Base-by-base conservation (phyloP, 345 rosid species). In the Pugionium dolabratum region DNA sequence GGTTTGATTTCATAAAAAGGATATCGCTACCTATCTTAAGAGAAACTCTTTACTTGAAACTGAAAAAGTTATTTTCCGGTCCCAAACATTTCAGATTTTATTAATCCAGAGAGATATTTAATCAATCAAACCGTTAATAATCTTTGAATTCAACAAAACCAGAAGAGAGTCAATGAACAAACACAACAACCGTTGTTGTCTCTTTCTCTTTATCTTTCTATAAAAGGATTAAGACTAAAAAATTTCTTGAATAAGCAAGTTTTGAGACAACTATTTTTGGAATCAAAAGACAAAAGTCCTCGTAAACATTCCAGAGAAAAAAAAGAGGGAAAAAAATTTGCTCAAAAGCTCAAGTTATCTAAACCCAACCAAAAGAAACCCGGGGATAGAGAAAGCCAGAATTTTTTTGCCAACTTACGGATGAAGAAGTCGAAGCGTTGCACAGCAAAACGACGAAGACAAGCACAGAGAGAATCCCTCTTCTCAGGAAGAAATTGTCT, bases 401-500 rank as follows among this genome's bases (percentile, higher is more conserved):
- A 35, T 4, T 36, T 6, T 4, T 1, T 26, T 30, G 30, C 46
- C 9, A 53, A 61, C 77, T 74, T 61, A 74, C 77, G 61, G 78
- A 68, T 42, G 66, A 51, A 18, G 59, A 82, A 73, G 85, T 75
- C 6, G 76, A 84, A 49, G 83, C 82, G 60, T 69, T 78, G 76
- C 84, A 71, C 32, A 83, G 67, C 57, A 88, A 59, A 36, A 83
- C 63, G 63, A 84, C 43, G 33, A 81, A 74, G 66, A 84, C 31
- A 25, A 81, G 66, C 5, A 70, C 77, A 52, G 71, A 74, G 26
- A 78, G 50, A 33, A 80, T 79, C 76, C 72, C 66, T 50, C 75
- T 66, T 65, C 84, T 66, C 39, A 45, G 8, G 53, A 39, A 44
- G 44, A 45, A 28, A 7, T 29, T 37, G 29, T 45, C 49, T n/a